Base-by-base conservation (phyloP, 164 flowering plant species). In the Umbellularia californica region DNA sequence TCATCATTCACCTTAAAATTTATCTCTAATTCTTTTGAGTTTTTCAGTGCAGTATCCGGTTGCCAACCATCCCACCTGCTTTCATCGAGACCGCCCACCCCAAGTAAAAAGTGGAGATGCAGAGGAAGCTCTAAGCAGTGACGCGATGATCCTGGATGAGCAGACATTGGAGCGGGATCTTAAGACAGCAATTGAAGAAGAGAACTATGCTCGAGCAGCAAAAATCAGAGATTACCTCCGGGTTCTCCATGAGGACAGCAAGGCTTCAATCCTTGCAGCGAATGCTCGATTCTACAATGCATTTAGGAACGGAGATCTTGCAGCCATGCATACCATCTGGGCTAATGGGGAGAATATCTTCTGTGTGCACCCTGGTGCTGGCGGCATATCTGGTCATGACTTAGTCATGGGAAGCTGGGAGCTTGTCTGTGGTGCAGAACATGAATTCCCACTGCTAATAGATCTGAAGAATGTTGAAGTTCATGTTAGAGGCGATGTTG, bases 381-480 rank as follows among this genome's bases (percentile, higher is more conserved):
- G 77, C n/a, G 72, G 79, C 19, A 80, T 82, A 64, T 72, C 88
- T 63, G 97, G 97, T 20, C 86, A 92, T 75, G 96, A 90, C 66
- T 86, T 86, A 23, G 94, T 93, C 2, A 86, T 92, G 87, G 91
- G 89, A 41, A 95, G 99, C 83, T 95, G 98, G 99, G 97, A 92
- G 51, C 81, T 83, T 78, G 97, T 95, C 2, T 87, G 89, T 1
- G 74, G 74, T 89, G 91, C 89, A 22, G 88, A 95, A 74, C 89
- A 92, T 75, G 96, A 95, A 17, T 92, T 93, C 65, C 97, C 96
- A 0, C 80, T 95, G 11, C 83, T 88, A 72, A 92, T 95, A 63
- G 91, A 90, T 77, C 80, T 90, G 70, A 88, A 86, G 79, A 89
- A 92, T 72, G 82, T 87, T 30, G 81, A 83, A 72, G 93, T 91